A percentile compares a stretch with the other conserved stretches of the same genome.
These are phyloP conservation scores for Boletales sp. DNA, from an alignment of 768 basidiomycete genomes.

Conservation along the genomic window DNA sequence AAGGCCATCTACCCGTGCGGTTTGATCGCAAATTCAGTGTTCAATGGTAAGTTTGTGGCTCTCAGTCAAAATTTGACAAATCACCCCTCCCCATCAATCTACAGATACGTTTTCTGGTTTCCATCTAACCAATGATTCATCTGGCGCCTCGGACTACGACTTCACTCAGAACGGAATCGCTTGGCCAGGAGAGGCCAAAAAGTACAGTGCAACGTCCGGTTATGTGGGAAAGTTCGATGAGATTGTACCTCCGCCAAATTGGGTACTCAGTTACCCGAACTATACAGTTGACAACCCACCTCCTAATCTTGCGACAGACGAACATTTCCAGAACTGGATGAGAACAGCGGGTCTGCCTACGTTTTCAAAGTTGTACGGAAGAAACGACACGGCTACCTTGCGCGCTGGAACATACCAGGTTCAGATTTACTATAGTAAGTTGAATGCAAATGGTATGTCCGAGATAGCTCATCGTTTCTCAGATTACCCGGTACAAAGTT, in stretches of 20 bases:
- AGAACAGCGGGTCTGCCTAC: constrained; percentile 95
- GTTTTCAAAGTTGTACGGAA: constrained; percentile 91
- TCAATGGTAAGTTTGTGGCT: constrained; percentile 66
- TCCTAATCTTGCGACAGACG: constrained; percentile 71
- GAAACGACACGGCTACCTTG: constrained; percentile 81
- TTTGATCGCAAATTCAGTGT: constrained; percentile 93
- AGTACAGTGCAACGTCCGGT: constrained; percentile 62
- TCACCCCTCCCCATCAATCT: not conserved
- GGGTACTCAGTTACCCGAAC: constrained; percentile 67
- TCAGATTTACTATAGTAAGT: constrained; percentile 71
- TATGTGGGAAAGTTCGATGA: constrained; percentile 54
- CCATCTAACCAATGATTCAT: constrained; percentile 39
- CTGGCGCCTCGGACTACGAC: constrained; percentile 51
- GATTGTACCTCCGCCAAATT: constrained; percentile 93
- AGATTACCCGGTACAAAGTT: constrained; percentile 93
- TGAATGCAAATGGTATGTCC: not conserved
- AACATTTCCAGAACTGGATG: constrained; percentile 99
- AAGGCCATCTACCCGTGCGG: constrained; percentile 91
- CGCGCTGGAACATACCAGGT: constrained; percentile 72
- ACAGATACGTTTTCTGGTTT: constrained; percentile 79
- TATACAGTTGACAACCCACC: constrained; percentile 64
- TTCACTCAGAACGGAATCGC: constrained; percentile 83
- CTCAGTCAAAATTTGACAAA: not conserved
- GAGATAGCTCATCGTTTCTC: constrained; percentile 7
- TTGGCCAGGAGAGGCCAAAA: constrained; percentile 94